Conservation (phyloP, 345 rosid genomes). For the Salix suchowensis region DNA sequence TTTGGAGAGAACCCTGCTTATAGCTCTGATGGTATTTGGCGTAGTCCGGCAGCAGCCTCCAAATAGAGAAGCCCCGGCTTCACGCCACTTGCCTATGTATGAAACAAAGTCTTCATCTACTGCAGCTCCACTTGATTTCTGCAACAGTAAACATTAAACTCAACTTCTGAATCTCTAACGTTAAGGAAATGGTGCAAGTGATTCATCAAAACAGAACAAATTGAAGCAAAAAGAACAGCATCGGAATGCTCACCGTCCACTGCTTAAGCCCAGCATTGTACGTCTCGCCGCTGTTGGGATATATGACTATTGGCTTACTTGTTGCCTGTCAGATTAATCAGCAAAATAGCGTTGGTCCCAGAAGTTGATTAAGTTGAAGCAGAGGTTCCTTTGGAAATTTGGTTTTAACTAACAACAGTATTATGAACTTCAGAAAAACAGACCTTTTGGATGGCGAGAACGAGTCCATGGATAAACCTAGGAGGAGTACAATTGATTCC, state of each 20-base stretch:
- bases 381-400: background rate
- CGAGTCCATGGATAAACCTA: constrained; percentile 54
- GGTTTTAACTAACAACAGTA: background rate
- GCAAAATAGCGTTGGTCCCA: background rate
- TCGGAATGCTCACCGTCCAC: constrained; percentile 63
- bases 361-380: background rate
- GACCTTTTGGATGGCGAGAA: constrained; percentile 53
- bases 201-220: background rate
- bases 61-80: constrained; percentile 67
- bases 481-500: constrained; percentile 92
- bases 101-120: constrained; percentile 76
- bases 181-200: background rate
- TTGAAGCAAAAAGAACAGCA: background rate
- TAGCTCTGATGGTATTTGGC: constrained; percentile 68
- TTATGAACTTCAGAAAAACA: background rate
- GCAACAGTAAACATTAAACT: constrained; percentile 5
- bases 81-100: constrained; percentile 56
- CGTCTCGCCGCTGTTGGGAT: constrained; percentile 86
- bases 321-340: constrained; percentile 49
- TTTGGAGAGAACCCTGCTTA: constrained; percentile 44
- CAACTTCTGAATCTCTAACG: background rate
- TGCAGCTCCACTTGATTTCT: constrained; percentile 52
- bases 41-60: constrained; percentile 97
- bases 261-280: constrained; percentile 55
- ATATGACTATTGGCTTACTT: constrained; percentile 56